A percentile compares a stretch with the other conserved stretches of the same genome.
phyloP scores from a whole-genome alignment of 208 protist genomes.

The Acanthamoeba royreba region DNA sequence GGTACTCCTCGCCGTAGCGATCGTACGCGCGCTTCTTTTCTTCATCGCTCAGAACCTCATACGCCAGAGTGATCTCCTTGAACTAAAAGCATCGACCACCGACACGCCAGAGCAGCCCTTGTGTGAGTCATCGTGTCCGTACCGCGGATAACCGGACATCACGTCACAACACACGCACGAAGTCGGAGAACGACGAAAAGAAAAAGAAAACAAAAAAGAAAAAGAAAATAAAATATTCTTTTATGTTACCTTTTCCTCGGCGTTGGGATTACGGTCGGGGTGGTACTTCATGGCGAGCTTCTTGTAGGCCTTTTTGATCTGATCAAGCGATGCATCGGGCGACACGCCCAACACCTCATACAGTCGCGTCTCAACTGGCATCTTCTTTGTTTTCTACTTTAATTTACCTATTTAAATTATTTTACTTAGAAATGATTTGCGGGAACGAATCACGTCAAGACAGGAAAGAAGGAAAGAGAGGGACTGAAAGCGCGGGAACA shows the following conservation, averaged over 20 bases:
- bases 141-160: too few species aligned
- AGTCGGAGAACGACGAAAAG: neutral
- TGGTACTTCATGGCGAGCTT: constrained; percentile 89
- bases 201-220: neutral
- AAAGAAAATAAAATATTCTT: neutral
- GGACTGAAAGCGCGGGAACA: too few species aligned
- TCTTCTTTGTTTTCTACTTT: neutral
- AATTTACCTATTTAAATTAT: neutral
- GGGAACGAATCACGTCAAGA: neutral
- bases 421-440: neutral
- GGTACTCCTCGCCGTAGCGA: constrained; percentile 94
- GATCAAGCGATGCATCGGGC: constrained; percentile 79
- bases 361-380: constrained; percentile 75
- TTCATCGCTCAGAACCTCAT: constrained; percentile 94
- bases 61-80: constrained; percentile 95
- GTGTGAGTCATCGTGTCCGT: too few species aligned
- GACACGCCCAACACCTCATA: constrained; percentile 88
- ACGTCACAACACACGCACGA: too few species aligned
- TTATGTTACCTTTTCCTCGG: constrained; percentile 9
- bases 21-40: constrained; percentile 97
- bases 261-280: constrained; percentile 89
- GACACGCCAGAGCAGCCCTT: too few species aligned
- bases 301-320: constrained; percentile 90
- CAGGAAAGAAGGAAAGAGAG: too few species aligned
- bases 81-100: too few species aligned